These are phyloP conservation scores for Scedosporium dehoogii DNA, from an alignment of 2,329 filamentous ascomycete genomes.

Conservation along the genomic window DNA sequence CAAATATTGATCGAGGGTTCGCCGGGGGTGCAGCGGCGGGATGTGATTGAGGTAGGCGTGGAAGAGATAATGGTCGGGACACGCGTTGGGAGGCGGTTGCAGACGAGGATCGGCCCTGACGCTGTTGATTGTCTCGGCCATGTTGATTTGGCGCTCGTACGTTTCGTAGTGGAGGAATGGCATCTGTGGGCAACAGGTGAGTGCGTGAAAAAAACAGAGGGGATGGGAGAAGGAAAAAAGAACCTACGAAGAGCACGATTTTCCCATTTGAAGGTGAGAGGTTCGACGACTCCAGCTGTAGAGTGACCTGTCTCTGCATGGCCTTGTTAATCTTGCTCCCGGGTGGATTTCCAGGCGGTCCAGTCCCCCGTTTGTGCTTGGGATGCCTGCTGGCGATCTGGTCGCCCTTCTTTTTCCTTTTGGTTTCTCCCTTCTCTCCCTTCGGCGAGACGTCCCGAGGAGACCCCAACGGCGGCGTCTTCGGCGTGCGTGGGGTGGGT, in stretches of 20 bases:
- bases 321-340: neutral
- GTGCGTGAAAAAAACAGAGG: no score
- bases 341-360: neutral
- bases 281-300: neutral
- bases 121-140: constrained; percentile 17
- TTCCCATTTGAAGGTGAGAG: constrained; percentile 14
- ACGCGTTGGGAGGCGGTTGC: neutral
- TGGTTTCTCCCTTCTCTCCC: neutral
- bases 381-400: constrained; percentile 5
- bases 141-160: constrained; percentile 19
- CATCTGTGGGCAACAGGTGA: constrained; percentile 17
- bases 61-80: constrained; percentile 1
- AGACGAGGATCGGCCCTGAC: neutral
- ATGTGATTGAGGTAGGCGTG: constrained; percentile 20
- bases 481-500: neutral
- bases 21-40: constrained; percentile 29
- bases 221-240: neutral
- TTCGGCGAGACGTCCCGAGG: neutral
- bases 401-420: constrained; percentile 4
- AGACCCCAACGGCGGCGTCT: neutral
- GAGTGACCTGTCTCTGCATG: neutral
- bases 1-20: constrained; percentile 37
- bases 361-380: constrained; percentile 3
- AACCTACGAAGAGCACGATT: constrained; percentile 20
- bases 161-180: constrained; percentile 33